Percentiles rank a stretch among this genome's conserved stretches.
phyloP scores from a whole-genome alignment of 106 monocot genomes.

The Acorus gramineus region DNA sequence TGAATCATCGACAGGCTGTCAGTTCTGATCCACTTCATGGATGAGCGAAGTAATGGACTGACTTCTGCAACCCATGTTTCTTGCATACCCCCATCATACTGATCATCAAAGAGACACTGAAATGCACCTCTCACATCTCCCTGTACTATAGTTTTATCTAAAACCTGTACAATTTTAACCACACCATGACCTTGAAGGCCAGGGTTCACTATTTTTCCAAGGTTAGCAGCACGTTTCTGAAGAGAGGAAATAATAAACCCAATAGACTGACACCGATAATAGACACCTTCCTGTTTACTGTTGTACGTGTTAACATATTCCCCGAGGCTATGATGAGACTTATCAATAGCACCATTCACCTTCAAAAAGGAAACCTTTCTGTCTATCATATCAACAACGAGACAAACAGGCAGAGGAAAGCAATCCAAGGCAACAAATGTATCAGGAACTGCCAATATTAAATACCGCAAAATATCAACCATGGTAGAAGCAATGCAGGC shows the following conservation, averaged over 20 bases:
- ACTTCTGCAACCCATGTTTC: constrained; percentile 86
- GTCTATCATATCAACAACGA: constrained; percentile 41
- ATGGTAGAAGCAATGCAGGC: constrained; percentile 34
- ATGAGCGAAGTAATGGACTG: constrained; percentile 68
- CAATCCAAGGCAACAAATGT: constrained; percentile 82
- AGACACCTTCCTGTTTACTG: neutral
- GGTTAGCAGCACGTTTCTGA: constrained; percentile 55
- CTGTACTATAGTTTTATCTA: constrained; percentile 63
- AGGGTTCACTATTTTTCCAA: constrained; percentile 67
- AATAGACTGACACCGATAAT: constrained; percentile 56
- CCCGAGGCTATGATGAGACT: too few relatives aligned
- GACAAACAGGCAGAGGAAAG: constrained; percentile 62
- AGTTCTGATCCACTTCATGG: constrained; percentile 78
- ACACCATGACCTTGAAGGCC: constrained; percentile 62
- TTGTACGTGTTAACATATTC: too few relatives aligned
- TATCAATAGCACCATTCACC: too few relatives aligned
- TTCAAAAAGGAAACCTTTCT: neutral
- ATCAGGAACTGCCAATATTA: constrained; percentile 81
- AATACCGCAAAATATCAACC: constrained; percentile 58
- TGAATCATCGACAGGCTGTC: constrained; percentile 56
- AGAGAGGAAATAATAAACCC: constrained; percentile 54
- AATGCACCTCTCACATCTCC: constrained; percentile 71
- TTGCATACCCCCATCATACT: constrained; percentile 52
- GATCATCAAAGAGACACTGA: constrained; percentile 67
- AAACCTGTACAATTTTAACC: constrained; percentile 63